Evolutionary conservation across 768 basidiomycete species (phyloP).

Genomic region (Agrocybe pediades): DNA sequence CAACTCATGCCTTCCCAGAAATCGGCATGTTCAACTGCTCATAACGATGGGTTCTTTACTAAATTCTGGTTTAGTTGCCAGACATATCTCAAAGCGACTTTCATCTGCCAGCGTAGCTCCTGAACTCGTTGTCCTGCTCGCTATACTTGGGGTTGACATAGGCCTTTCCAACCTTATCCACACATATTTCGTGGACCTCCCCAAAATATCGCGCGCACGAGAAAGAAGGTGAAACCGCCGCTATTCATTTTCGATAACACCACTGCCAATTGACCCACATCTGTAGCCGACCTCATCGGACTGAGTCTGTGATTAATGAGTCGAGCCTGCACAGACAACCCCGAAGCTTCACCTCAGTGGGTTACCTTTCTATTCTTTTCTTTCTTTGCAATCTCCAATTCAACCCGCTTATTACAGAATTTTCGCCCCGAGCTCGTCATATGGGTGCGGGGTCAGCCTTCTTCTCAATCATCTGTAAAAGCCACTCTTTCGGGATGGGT

Average conservation of each 20-base stretch:
- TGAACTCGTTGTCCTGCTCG: slow-evolving; percentile 41
- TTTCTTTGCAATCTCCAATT: not conserved
- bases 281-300: slow-evolving; percentile 83
- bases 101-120: slow-evolving; percentile 46
- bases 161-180: slow-evolving; percentile 50
- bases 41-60: not conserved
- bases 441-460: too few relatives aligned
- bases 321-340: slow-evolving; percentile 87
- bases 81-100: slow-evolving; percentile 55
- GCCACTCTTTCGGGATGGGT: too few relatives aligned
- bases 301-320: slow-evolving; percentile 77
- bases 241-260: not conserved
- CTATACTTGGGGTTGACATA: slow-evolving; percentile 57
- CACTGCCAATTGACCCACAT: not conserved
- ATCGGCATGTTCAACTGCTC: slow-evolving; percentile 47
- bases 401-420: slow-evolving; percentile 47
- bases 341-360: slow-evolving; percentile 72
- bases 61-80: slow-evolving; percentile 31
- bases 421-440: too few relatives aligned
- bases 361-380: slow-evolving; percentile 21
- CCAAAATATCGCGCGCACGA: slow-evolving; percentile 85
- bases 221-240: slow-evolving; percentile 61
- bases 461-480: too few relatives aligned
- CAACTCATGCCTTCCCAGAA: slow-evolving; percentile 43
- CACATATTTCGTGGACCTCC: slow-evolving; percentile 64